A percentile compares a stretch with the other conserved stretches of the same genome.
phyloP scores from a whole-genome alignment of 1,284 basidiomycete genomes.

The Heimioporus retisporus region DNA sequence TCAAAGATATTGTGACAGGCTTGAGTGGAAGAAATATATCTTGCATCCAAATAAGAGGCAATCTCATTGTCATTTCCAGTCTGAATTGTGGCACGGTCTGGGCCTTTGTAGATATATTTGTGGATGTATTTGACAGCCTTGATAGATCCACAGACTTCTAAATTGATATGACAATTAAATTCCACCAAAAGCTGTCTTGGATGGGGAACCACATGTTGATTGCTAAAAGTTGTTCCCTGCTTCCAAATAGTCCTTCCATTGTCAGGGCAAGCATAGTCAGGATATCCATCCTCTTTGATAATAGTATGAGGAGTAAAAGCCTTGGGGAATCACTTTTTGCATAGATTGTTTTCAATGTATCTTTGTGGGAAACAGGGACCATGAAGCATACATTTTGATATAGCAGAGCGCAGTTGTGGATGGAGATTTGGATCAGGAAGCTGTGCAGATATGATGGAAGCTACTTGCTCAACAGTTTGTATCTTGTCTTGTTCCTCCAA shows the following conservation, averaged over 20 bases:
- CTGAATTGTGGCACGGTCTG: conserved; percentile 41
- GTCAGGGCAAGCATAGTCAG: conserved; percentile 18
- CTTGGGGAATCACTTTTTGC: conserved; percentile 18
- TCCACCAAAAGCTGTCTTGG: conserved; percentile 18
- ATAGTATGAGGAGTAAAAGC: background rate
- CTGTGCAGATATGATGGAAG: conserved; percentile 21
- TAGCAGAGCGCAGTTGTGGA: conserved; percentile 2
- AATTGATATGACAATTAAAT: conserved; percentile 61
- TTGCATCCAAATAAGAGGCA: conserved; percentile 23
- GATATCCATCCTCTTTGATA: conserved; percentile 24
- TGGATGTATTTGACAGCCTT: conserved; percentile 51
- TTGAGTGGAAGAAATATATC: conserved; percentile 26
- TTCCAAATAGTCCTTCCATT: conserved; percentile 21
- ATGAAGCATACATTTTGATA: conserved; percentile 23
- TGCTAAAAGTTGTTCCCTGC: conserved; percentile 1
- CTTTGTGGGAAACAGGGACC: conserved; percentile 18
- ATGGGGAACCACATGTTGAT: conserved; percentile 14
- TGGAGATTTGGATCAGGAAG: conserved; percentile 7
- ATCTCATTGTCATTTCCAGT: conserved; percentile 20
- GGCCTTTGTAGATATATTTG: conserved; percentile 58
- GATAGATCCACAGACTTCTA: conserved; percentile 43
- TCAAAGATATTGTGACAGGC: conserved; percentile 30
- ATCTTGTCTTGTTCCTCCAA: conserved; percentile 17
- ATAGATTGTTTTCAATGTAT: conserved; percentile 15
- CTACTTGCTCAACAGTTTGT: background rate